Evolutionary conservation across 768 basidiomycete genomes (phyloP), one percentile per base, ranked within the genome.

Genomic region (Tylopilus felleus): DNA sequence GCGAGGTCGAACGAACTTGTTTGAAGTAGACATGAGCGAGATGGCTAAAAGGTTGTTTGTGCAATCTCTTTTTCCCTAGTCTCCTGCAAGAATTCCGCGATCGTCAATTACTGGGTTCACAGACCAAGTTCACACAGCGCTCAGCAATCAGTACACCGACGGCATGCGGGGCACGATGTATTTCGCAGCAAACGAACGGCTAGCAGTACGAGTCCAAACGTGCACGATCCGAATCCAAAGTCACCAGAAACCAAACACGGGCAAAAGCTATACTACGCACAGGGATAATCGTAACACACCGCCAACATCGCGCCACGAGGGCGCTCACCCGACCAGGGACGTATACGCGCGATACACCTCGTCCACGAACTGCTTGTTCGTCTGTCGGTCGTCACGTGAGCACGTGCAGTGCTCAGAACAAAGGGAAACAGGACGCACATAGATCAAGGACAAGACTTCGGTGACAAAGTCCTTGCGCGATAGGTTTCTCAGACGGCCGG

Each of bases 331-430:
- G 14, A 39, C 42, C 43, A 47, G 56, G 17, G 67, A 53, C 50
- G 66, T 54, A 65, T 85, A 87, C 41, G 81, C 78, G 53, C 72
- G 75, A 73, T 77, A 85, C 43, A 86, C 74, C 36, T 72, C 69
- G 58, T 89, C 84, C 54, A 84, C 84, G 60, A 88, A 89, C 16
- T 74, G 69, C 59, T 80, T 76, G 72, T 88, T 82, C 50, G 79
- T 86, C 86, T 88, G 60, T 25, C 36, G 23, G 25, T 44, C 29
- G 16, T 31, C 19, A 41, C 21, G 29, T 42, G 52, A 36, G 42
- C 17, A 31, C 38, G 33, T 7, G 17, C 33, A 17, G 9, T 51
- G 28, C 35, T 16, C 2, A 6, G 8, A 25, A 56, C 17, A 14
- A 47, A 14, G 28, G 16, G 23, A 5, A 31, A 8, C 5, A 1